These are phyloP conservation scores for Aphanomyces stellatus DNA, from an alignment of 352 stramenopile species.

Conservation along the genomic window DNA sequence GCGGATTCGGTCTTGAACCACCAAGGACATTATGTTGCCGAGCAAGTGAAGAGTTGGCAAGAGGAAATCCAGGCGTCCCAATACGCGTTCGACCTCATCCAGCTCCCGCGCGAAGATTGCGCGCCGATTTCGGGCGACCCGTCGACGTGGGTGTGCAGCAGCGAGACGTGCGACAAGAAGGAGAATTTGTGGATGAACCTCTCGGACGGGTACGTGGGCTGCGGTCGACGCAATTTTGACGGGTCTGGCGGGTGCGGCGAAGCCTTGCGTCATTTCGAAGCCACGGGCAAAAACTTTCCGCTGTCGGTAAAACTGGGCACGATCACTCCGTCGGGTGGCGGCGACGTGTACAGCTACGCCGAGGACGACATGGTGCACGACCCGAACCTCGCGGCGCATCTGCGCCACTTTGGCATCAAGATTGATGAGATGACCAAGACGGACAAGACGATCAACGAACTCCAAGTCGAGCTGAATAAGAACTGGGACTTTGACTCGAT, in stretches of 20 bases:
- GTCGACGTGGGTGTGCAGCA: constrained; percentile 77
- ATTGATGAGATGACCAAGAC: constrained; percentile 93
- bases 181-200: constrained; percentile 99
- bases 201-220: constrained; percentile 83
- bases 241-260: constrained; percentile 93
- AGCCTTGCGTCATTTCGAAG: constrained; percentile 93
- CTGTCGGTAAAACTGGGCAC: constrained; percentile 98
- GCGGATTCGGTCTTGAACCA: constrained; percentile 60
- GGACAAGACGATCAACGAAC: constrained; percentile 97
- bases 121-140: constrained; percentile 66
- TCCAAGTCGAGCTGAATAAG: constrained; percentile 96
- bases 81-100: constrained; percentile 65
- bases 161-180: constrained; percentile 90
- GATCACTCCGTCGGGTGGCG: constrained; percentile 87
- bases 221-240: constrained; percentile 92
- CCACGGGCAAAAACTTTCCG: constrained; percentile 90
- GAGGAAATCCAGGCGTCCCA: constrained; percentile 69
- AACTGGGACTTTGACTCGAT: constrained; percentile 98
- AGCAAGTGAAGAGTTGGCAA: constrained; percentile 76
- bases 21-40: constrained; percentile 59
- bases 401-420: constrained; percentile 95
- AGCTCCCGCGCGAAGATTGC: constrained; percentile 36
- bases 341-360: constrained; percentile 98
- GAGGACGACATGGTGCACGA: constrained; percentile 97
- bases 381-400: constrained; percentile 89